Evolutionary conservation across 352 stramenopile genomes (phyloP), one percentile per base, ranked within the genome.

Genomic region (Globisporangium polare): DNA sequence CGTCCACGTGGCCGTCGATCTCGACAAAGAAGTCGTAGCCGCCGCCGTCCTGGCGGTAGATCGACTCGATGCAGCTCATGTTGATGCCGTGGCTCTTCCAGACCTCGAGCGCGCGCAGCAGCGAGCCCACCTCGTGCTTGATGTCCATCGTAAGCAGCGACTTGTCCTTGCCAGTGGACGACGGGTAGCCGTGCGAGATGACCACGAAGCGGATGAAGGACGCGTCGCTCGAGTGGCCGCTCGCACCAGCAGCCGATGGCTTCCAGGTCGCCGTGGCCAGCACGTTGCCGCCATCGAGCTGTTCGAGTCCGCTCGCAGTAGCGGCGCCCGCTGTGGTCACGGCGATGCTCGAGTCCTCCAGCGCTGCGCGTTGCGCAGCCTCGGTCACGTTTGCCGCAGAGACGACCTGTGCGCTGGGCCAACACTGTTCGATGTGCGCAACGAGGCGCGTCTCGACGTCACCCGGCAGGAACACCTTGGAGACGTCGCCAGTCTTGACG

Each of bases 11-110:
- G 37, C 83, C 86, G 41, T 84, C 64, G 41, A 94, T 82, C 66
- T 96, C 86, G 31, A 94, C 73, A 50, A 95, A 95, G 54, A 96
- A 96, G 60, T 92, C 84, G 60, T 90, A 95, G 43, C 87, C 85
- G 18, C 78, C 75, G 41, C 83, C 62, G 18, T 89, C 75, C 50
- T 81, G 63, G 6, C 85, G 83, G 53, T 92, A 92, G 50, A 96
- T 92, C n/a, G 83, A 94, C 67, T 96, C 88, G 39, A 96, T 75
- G 43, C 84, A 87, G 53, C 78, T 90, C 52, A 96, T 67, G 59
- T 95, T 96, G 60, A 96, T 81, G 22, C 63, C 67, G 55, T 93
- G 81, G 10, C 66, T 63, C 69, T 96, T 94, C 80, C 87, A 94
- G 26, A 94, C 82, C 56, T 92, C 77, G 9, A 96, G 67, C 5